Evolutionary conservation across 371 early-diverging fungal genomes (phyloP), one percentile per base, ranked within the genome.

Genomic region (Mucor lusitanicus): DNA sequence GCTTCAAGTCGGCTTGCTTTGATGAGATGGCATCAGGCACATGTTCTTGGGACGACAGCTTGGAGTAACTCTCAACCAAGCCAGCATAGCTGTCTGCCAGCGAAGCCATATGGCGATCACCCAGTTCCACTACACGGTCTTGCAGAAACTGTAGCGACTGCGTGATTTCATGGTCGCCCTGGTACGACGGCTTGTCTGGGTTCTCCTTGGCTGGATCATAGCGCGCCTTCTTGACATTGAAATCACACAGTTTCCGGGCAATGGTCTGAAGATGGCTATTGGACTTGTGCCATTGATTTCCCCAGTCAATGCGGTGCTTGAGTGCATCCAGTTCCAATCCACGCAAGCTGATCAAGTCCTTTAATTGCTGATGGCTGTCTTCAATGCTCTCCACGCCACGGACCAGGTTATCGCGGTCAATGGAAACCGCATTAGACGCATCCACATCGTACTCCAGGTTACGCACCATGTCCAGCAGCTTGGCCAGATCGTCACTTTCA

Each of bases 191-290:
- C 17, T 71, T 79, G 13, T 82, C 82, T 0, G 62, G 13, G 39
- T 74, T 75, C 15, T 80, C 81, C 13, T 70, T 66, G 12, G 68
- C 28, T n/a, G 80, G 81, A 53, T 76, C 74, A 59, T 73, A 81
- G 0, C 79, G 76, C 6, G 73, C 82, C 50, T 74, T 79, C 35
- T 84, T 84, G 6, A 74, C 65, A 55, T 67, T 73, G 40, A 81
- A 75, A 54, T 84, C 82, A 58, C 80, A 81, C 17, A 78, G 53
- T 39, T 84, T 84, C 15, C 80, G 76, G 4, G 77, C 78, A 25
- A 71, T 73, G 0, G 82, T 71, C 0, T 78, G 46, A 8, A 84
- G 66, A 62, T 72, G 72, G 58, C 77, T 79, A 33, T 84, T 76
- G 13, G 77, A 65, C 37, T 75, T 73, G 17, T 68, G 64, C 64